These are phyloP conservation scores for Cinnamomum micranthum DNA, from an alignment of 164 flowering plant species.

Conservation along the genomic window DNA sequence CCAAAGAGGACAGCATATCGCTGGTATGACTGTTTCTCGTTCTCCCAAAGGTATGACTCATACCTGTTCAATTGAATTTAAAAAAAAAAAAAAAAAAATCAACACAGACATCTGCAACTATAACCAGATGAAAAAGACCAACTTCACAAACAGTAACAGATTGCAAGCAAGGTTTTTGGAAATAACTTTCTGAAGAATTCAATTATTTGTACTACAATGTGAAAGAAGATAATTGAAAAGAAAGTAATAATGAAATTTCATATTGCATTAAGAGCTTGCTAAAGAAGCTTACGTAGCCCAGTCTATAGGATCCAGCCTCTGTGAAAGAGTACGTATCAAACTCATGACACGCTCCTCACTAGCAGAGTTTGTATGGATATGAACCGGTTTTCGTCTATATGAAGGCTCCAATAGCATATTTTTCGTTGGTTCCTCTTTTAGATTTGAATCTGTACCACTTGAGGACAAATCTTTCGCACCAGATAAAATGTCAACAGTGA, in stretches of 20 bases:
- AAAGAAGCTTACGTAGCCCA: conserved; percentile 86
- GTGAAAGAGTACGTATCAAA: conserved; percentile 53
- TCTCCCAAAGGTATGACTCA: conserved; percentile 94
- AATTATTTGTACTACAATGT: neutral
- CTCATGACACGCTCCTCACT: conserved; percentile 37
- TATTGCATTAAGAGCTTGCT: neutral
- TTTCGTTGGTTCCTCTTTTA: conserved; percentile 39
- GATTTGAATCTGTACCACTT: conserved; percentile 26
- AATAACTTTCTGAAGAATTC: neutral
- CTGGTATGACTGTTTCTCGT: conserved; percentile 83
- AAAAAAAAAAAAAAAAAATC: neutral
- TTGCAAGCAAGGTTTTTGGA: neutral
- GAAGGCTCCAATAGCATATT: conserved; percentile 35
- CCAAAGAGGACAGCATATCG: conserved; percentile 95
- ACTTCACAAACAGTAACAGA: neutral
- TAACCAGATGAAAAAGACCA: conserved; percentile 1
- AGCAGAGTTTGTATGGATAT: conserved; percentile 39
- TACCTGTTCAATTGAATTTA: conserved; percentile 38
- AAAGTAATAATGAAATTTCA: conserved; percentile 4
- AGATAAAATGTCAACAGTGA: conserved; percentile 72
- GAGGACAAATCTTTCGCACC: conserved; percentile 40
- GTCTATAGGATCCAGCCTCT: conserved; percentile 91
- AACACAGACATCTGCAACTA: conserved; percentile 2
- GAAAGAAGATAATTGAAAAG: neutral
- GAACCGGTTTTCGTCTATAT: conserved; percentile 61